Base-by-base conservation (phyloP, 495 filamentous ascomycete species). In the Penicillium verhagenii region DNA sequence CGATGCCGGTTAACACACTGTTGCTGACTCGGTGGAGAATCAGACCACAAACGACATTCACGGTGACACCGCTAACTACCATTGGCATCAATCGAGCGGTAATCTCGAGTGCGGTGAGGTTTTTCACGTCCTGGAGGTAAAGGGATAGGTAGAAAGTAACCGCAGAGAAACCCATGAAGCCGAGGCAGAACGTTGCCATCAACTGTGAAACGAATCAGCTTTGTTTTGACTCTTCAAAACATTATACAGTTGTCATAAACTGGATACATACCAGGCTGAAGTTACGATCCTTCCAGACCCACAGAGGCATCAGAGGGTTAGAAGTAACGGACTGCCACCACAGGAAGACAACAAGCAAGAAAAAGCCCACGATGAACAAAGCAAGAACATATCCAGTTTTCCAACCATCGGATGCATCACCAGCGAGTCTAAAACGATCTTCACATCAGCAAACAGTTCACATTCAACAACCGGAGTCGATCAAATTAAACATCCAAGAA, bases 341-440 rank as follows among this genome's bases (percentile, higher is more conserved):
- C 19, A 86, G 61, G 56, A 92, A 92, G 2, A 70, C 58, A 0
- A 56, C 72, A 6, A 90, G 74, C 4, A 90, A 64, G 9, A 84
- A 47, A 23, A 88, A 37, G 1, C 86, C 83, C 11, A 87, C 68
- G 19, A 85, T 77, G 35, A 92, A 81, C 4, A 91, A 66, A 7
- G 77, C 79, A 28, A 83, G 73, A 1, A 90, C 78, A 72, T 86
- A 90, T 4, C 83, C 79, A 0, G 82, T 86, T 18, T 64, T 64
- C 87, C 88, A 91, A 6, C 88, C 87, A 26, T 86, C 73, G 0
- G 77, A 71, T 13, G 80, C 80, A 49, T 76, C 75, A 11, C 68
- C 72, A 10, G 76, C 78, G 13, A 81, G 65, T 50, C 76, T 80
- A 52, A 50, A 37, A 33, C 7, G n/a, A n/a, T n/a, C n/a, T n/a